A percentile compares a stretch with the other conserved stretches of the same genome.
These are phyloP conservation scores for Sarocladium oryzae DNA, from an alignment of 2,329 filamentous ascomycete genomes.

Conservation along the genomic window DNA sequence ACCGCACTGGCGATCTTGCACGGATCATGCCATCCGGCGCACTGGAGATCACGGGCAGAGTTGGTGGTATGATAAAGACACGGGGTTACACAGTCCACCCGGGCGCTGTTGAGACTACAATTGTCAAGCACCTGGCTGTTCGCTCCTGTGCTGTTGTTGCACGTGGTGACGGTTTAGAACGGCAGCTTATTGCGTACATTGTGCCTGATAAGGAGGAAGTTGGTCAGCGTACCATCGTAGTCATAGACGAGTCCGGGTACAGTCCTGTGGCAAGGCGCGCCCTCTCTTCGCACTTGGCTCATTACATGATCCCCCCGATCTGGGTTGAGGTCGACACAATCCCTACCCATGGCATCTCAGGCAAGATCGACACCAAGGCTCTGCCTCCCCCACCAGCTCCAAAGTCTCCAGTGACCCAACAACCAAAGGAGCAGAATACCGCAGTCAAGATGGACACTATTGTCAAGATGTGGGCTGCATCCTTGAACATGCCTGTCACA, in stretches of 20 bases:
- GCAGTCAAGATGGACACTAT: slow-evolving; percentile 62
- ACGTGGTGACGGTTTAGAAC: slow-evolving; percentile 69
- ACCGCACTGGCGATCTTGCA: slow-evolving; percentile 67
- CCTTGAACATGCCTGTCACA: slow-evolving; percentile 56
- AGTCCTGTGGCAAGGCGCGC: slow-evolving; percentile 62
- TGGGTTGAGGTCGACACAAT: slow-evolving; percentile 69
- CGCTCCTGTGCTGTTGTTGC: slow-evolving; percentile 65
- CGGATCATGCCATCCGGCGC: slow-evolving; percentile 60
- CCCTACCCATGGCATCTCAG: slow-evolving; percentile 72
- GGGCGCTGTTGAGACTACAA: slow-evolving; percentile 67
- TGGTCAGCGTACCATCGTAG: slow-evolving; percentile 53
- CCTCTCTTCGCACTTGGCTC: slow-evolving; percentile 61
- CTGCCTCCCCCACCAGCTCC: slow-evolving; percentile 59
- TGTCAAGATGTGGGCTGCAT: slow-evolving; percentile 64
- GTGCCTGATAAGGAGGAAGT: slow-evolving; percentile 58
- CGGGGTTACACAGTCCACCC: slow-evolving; percentile 74
- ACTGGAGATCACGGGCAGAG: slow-evolving; percentile 69
- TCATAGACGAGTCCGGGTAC: slow-evolving; percentile 64
- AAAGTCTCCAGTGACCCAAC: slow-evolving; percentile 32
- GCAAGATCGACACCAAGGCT: slow-evolving; percentile 68
- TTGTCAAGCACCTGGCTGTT: slow-evolving; percentile 63
- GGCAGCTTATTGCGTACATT: slow-evolving; percentile 71
- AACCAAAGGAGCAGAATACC: slow-evolving; percentile 48
- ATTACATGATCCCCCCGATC: slow-evolving; percentile 76
- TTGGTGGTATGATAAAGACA: slow-evolving; percentile 75